These are phyloP conservation scores for Didymella segeticola DNA, from an alignment of 2,329 filamentous ascomycete species.

Conservation along the genomic window DNA sequence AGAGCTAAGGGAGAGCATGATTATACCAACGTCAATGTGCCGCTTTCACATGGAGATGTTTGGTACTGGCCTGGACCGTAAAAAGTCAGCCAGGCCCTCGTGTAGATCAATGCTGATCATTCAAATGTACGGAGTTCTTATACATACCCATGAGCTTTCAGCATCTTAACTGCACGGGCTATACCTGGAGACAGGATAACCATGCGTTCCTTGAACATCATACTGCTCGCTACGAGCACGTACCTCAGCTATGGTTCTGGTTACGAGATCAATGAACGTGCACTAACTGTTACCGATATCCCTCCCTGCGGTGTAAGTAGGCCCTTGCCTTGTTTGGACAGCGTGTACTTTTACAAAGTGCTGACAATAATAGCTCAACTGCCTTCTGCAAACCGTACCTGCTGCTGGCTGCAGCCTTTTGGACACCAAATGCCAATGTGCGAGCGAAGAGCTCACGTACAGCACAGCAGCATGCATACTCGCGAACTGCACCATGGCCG, in stretches of 20 bases:
- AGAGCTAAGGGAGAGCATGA: not conserved
- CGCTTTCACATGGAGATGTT: not conserved
- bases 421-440: slow-evolving; percentile 26
- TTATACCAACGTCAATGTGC: not conserved
- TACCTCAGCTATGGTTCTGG: not conserved
- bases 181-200: not conserved
- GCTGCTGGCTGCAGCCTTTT: slow-evolving; percentile 18
- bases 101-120: slow-evolving; percentile 1
- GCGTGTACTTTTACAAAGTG: not conserved
- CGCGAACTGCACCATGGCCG: slow-evolving; percentile 30
- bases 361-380: not conserved
- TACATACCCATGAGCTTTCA: not conserved
- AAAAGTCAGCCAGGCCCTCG: not conserved
- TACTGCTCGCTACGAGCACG: not conserved
- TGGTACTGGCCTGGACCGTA: not conserved
- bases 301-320: slow-evolving; percentile 6
- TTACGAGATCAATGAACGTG: not conserved
- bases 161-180: not conserved
- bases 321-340: too few relatives aligned
- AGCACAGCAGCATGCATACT: slow-evolving; percentile 25
- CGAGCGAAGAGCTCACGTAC: slow-evolving; percentile 15
- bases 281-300: slow-evolving; percentile 6
- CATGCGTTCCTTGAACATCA: not conserved
- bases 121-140: not conserved
- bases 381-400: slow-evolving; percentile 14